Base-by-base conservation (phyloP, 2,329 filamentous ascomycete genomes). In the Aureobasidium uvarum region DNA sequence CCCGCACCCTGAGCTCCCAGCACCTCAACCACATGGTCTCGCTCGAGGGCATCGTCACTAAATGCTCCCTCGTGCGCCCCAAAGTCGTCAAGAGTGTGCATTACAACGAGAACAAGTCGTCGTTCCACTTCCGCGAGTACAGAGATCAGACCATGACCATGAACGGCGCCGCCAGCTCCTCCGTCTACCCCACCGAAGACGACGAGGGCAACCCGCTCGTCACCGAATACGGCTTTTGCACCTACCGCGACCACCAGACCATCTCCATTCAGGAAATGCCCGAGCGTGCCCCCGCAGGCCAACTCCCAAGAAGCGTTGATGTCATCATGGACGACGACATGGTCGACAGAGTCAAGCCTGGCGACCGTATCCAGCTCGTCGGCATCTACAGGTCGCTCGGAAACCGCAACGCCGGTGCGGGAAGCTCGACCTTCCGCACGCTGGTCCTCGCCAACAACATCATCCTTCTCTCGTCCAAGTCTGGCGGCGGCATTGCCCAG, bases 211-310 rank as follows among this genome's bases (percentile, higher is more conserved):
- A 98, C 74, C 90, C 94, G 79, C 83, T 99, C 23, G 86, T 92
- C 66, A 99, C 95, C 3, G 95, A 99, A 75, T 99, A 98, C 76
- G 95, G 95, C 28, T 94, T 96, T 79, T 96, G 89, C 76, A 95
- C 90, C 59, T 99, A 97, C 79, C 86, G 94, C 74, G 95, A 99
- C 76, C 95, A 99, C 75, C 95, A 99, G 77, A 96, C 91, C 18
- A 92, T 99, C 67, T 97, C 94, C 0, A 97, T 99, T 70, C 95
- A 99, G 79, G 95, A 99, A 81, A 99, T 99, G 95, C 95, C 95
- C 0, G 95, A 99, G 78, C 85, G 94, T 71, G 95, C 95, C 2
- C 95, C 95, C 63, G 94, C 95, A 66, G 95, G 95, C 62, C 95
- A 98, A 81, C 84, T 99, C 69, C 95, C 95, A 67, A 89, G 95